Base-by-base conservation (phyloP, 768 basidiomycete genomes). In the Tricholoma hemisulphureum region DNA sequence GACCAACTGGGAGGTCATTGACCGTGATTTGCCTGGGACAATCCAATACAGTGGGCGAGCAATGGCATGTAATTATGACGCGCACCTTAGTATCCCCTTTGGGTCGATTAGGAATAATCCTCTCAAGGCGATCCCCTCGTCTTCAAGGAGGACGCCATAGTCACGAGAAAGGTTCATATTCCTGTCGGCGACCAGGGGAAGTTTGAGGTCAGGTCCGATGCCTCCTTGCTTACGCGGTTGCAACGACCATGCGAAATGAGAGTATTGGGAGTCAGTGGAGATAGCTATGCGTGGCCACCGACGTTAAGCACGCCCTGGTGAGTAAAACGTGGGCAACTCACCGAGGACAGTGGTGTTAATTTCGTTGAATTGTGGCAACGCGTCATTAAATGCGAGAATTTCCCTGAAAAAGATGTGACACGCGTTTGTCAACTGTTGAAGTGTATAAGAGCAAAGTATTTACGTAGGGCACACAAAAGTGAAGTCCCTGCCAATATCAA, bases 1-100 rank as follows among this genome's bases (percentile, higher is more conserved):
- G 90, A n/a, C 95, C 95, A 50, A 96, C 93, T 13, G 94, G 92
- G 37, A 95, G 82, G 72, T 97, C 95, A 69, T 96, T 96, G 60
- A 96, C 79, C 55, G 91, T 93, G 63, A 91, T 88, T 79, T 92
- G 88, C 60, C 88, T 89, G 41, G 24, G 37, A 18, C 16, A 51
- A n/a, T 21, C 21, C 31, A 41, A 20, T 5, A 14, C 5, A 24
- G 23, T 14, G 13, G 20, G 14, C 13, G 10, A 45, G 13, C 20
- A 39, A 28, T 7, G 2, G 23, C 21, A 59, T 39, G 20, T 29
- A 16, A 51, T 50, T 29, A 16, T 10, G 16, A 24, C 13, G 68
- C 77, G 45, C 53, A 85, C 85, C 91, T 81, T 31, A 93, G 71
- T 55, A 79, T 80, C 51, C 91, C 91, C 75, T 89, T 85, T 53